phyloP scores from a whole-genome alignment of 306 rosid species.

The Castanospermum australe region DNA sequence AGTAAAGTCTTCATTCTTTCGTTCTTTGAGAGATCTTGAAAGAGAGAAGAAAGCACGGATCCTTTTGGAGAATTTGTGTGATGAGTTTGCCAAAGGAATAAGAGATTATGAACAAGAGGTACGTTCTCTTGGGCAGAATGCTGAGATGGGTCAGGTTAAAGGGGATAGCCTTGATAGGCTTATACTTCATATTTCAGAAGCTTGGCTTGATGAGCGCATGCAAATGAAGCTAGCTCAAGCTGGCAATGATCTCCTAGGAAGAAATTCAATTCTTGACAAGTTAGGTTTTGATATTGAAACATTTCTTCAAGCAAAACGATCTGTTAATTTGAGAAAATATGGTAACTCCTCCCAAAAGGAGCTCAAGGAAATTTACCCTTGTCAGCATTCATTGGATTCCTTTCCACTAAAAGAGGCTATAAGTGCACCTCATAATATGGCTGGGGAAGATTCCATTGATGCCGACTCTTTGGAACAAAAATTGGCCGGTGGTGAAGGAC shows the following conservation, averaged over 20 bases:
- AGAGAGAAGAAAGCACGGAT: constrained; percentile 58
- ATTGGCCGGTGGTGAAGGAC: constrained; percentile 24
- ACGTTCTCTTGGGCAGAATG: constrained; percentile 41
- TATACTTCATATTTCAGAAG: constrained; percentile 64
- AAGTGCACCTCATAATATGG: constrained; percentile 49
- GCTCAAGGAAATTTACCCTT: constrained; percentile 41
- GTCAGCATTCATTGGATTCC: constrained; percentile 53
- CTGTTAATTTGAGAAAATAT: constrained; percentile 30
- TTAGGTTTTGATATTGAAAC: constrained; percentile 57
- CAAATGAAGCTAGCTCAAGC: constrained; percentile 49
- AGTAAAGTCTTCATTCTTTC: constrained; percentile 45
- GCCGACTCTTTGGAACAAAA: constrained; percentile 18
- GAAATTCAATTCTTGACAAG: constrained; percentile 53
- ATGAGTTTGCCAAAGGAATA: constrained; percentile 70
- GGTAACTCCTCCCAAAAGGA: constrained; percentile 27
- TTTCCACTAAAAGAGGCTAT: constrained; percentile 46
- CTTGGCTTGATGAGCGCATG: constrained; percentile 73
- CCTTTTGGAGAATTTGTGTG: constrained; percentile 68
- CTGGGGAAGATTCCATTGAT: constrained; percentile 35
- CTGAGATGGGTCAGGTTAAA: constrained; percentile 34
- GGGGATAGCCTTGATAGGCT: constrained; percentile 40
- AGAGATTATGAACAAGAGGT: constrained; percentile 59
- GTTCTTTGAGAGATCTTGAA: constrained; percentile 58
- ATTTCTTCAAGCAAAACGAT: constrained; percentile 54
- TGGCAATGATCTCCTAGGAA: constrained; percentile 26